Evolutionary conservation across 208 protist species (phyloP), one percentile per base, ranked within the genome.

Genomic region (Trypanosoma lewisi): DNA sequence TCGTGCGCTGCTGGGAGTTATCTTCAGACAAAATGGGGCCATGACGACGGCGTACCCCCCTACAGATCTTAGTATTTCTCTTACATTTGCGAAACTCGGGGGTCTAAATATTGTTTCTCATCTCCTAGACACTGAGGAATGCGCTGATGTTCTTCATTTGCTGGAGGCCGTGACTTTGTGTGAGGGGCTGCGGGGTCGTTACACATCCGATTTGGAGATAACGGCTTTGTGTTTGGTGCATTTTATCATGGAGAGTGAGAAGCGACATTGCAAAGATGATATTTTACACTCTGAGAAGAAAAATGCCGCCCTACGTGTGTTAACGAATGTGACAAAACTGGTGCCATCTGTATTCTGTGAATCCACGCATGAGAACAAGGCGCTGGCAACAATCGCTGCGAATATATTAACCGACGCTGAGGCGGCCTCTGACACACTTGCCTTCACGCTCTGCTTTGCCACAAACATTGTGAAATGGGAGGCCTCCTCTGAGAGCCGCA

Each of bases 401-500:
- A 30, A 50, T 14, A 55, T 37, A 2, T 39, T 70, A 25, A 57
- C 50, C 16, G 37, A 58, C 50, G 37, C 47, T n/a, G 53, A 52
- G 30, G 41, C 17, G n/a, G 21, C 57, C 2, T 49, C 56, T 4
- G 85, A 91, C 23, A 51, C 34, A 4, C 48, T 73, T 41, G 77
- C 79, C 16, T 91, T 92, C 47, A 61, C 55, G 1, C 66, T 93
- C 0, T 95, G 89, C 63, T 82, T 80, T 44, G 71, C 80, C 17
- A 78, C 89, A 34, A 95, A 95, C 58, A 68, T 95, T n/a, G 67
- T 84, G 2, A 78, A 78, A 49, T 75, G 76, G 57, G 89, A 95
- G 56, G 70, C 63, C 2, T 47, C 52, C 2, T 47, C 52, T 21
- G 37, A 63, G 25, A 25, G 39, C 11, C 30, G 11, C 9, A 48